Conservation (phyloP, 108 stramenopile species). For the Fragilaria radians region DNA sequence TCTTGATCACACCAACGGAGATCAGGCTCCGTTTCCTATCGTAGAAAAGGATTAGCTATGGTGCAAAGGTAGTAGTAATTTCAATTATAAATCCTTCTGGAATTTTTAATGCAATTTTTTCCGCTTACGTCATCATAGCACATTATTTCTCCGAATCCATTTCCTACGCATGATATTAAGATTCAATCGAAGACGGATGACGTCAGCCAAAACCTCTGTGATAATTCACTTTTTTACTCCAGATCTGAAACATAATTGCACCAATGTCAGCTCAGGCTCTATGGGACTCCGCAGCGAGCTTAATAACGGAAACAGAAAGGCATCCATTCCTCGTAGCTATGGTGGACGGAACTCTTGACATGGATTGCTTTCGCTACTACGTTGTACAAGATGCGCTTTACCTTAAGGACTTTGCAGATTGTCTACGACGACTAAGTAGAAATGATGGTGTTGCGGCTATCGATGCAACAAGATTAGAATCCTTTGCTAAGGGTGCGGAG, state of each 20-base stretch:
- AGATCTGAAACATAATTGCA: slow-evolving; percentile 5
- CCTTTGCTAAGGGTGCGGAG: slow-evolving; percentile 68
- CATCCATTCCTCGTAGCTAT: slow-evolving; percentile 81
- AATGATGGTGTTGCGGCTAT: slow-evolving; percentile 22
- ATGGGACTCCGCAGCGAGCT: slow-evolving; percentile 55
- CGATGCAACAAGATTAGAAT: slow-evolving; percentile 36
- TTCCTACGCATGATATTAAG: too few species aligned
- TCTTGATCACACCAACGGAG: slow-evolving; percentile 43
- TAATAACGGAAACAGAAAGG: slow-evolving; percentile 63
- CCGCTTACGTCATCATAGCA: too few species aligned
- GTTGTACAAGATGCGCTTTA: slow-evolving; percentile 63
- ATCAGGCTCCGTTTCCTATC: slow-evolving; percentile 47
- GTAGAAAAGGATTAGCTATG: too few species aligned
- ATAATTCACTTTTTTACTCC: too few species aligned
- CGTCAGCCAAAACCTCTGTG: too few species aligned
- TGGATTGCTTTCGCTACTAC: slow-evolving; percentile 71
- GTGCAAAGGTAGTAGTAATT: too few species aligned
- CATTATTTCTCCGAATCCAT: too few species aligned
- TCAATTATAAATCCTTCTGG: too few species aligned
- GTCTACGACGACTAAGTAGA: slow-evolving; percentile 40
- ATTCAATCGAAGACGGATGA: too few species aligned
- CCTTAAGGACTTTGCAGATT: slow-evolving; percentile 66
- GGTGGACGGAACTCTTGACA: slow-evolving; percentile 60
- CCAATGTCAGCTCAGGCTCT: slow-evolving; percentile 47
- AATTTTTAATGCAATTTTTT: too few species aligned